Percentiles rank a stretch among this genome's conserved stretches.
These are phyloP conservation scores for Chenopodium quinoa DNA, from an alignment of 148 eudicot species.

Conservation along the genomic window DNA sequence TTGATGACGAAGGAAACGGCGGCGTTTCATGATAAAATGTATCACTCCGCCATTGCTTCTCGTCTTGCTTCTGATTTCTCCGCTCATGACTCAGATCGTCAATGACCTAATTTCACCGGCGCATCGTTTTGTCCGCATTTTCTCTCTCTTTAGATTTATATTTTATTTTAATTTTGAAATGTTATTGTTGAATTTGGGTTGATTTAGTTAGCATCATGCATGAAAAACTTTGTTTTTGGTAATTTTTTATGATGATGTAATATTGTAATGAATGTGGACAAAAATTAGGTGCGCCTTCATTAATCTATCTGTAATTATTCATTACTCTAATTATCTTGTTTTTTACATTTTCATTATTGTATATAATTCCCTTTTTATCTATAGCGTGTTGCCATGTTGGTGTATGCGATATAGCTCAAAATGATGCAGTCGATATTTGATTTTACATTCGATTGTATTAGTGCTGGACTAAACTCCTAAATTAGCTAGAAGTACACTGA, in stretches of 20 bases:
- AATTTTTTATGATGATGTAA: conserved; percentile 3
- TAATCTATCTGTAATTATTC: not conserved
- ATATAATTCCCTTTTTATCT: no score
- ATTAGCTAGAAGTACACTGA: no score
- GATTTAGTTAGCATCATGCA: conserved; percentile 2
- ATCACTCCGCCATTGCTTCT: conserved; percentile 80
- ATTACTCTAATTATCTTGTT: no score
- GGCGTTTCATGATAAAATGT: conserved; percentile 71
- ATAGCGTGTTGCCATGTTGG: no score
- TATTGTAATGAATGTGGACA: not conserved
- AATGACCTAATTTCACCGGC: not conserved
- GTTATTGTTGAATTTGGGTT: not conserved
- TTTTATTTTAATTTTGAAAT: not conserved
- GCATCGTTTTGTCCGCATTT: not conserved
- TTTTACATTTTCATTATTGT: no score
- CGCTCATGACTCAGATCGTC: not conserved
- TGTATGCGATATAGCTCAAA: no score
- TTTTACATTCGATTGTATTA: no score
- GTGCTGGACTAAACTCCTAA: no score
- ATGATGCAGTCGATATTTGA: no score
- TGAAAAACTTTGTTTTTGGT: conserved; percentile 3
- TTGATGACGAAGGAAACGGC: conserved; percentile 51
- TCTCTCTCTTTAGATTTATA: not conserved
- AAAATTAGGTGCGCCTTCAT: not conserved
- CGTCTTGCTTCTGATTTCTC: conserved; percentile 68